Percentiles rank a stretch among this genome's conserved stretches.
These are phyloP conservation scores for Murraya koenigii DNA, from an alignment of 345 rosid species.

Conservation along the genomic window DNA sequence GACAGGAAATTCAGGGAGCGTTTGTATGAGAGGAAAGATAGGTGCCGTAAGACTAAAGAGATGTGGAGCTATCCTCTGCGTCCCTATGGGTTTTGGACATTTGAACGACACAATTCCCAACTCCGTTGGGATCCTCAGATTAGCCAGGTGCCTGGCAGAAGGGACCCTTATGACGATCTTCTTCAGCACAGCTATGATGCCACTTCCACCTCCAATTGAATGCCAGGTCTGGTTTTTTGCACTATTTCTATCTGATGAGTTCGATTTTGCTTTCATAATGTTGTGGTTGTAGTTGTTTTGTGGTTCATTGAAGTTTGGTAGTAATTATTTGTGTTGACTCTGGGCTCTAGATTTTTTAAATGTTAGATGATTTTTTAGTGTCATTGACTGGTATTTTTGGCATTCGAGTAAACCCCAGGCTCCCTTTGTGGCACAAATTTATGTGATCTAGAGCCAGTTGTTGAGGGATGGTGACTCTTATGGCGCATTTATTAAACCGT, in stretches of 20 bases:
- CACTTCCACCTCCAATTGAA: constrained; percentile 25
- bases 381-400: background rate
- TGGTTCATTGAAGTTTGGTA: background rate
- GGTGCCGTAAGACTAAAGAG: constrained; percentile 88
- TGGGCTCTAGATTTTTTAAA: background rate
- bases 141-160: constrained; percentile 89
- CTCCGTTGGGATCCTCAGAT: constrained; percentile 95
- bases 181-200: constrained; percentile 41
- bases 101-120: constrained; percentile 92
- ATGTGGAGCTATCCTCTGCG: constrained; percentile 96
- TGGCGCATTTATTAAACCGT: background rate
- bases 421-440: background rate
- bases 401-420: background rate
- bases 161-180: constrained; percentile 96
- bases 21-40: constrained; percentile 61
- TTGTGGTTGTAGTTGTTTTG: background rate
- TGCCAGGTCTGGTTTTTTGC: constrained; percentile 18
- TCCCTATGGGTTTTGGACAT: constrained; percentile 97
- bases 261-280: background rate
- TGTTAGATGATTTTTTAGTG: background rate
- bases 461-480: background rate
- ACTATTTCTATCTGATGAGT: background rate
- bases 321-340: background rate
- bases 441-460: background rate
- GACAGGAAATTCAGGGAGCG: constrained; percentile 79